These are phyloP conservation scores for Microbotryum scabiosae DNA, from an alignment of 1,284 basidiomycete genomes.

Conservation along the genomic window DNA sequence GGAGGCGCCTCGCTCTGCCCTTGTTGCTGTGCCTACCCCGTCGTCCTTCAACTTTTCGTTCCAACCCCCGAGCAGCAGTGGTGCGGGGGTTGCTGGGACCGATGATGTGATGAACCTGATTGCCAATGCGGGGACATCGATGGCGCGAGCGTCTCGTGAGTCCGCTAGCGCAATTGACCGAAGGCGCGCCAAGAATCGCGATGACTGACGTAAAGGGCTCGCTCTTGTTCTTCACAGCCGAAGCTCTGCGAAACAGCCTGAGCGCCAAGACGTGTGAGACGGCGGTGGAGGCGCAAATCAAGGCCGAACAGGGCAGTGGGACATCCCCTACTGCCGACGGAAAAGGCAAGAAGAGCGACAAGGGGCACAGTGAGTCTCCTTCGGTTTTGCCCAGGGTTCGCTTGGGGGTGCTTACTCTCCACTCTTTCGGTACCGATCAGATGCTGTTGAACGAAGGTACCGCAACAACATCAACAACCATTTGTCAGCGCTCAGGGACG, in stretches of 20 bases:
- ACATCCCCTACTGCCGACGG: background rate
- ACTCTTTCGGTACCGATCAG: constrained; percentile 4
- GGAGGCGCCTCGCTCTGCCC: too few relatives aligned
- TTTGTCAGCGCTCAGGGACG: constrained; percentile 31
- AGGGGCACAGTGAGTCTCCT: constrained; percentile 20
- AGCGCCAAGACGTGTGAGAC: background rate
- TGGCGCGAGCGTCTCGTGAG: background rate
- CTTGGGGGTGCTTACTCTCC: background rate
- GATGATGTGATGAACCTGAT: constrained; percentile 13
- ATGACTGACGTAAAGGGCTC: background rate
- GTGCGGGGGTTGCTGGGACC: too few relatives aligned
- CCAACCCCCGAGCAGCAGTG: too few relatives aligned
- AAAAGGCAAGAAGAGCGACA: constrained; percentile 15
- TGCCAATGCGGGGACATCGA: constrained; percentile 17
- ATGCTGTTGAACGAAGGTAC: constrained; percentile 34
- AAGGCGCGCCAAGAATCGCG: constrained; percentile 5
- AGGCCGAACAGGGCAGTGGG: background rate
- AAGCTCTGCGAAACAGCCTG: background rate
- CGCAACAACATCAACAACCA: constrained; percentile 35
- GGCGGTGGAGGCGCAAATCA: background rate
- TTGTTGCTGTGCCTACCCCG: too few relatives aligned
- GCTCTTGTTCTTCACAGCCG: background rate
- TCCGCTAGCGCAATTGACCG: constrained; percentile 9
- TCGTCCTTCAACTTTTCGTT: too few relatives aligned
- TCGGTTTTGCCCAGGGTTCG: background rate